Evolutionary conservation across 1,284 basidiomycete genomes (phyloP).

Genomic region (Earliella scabrosa): DNA sequence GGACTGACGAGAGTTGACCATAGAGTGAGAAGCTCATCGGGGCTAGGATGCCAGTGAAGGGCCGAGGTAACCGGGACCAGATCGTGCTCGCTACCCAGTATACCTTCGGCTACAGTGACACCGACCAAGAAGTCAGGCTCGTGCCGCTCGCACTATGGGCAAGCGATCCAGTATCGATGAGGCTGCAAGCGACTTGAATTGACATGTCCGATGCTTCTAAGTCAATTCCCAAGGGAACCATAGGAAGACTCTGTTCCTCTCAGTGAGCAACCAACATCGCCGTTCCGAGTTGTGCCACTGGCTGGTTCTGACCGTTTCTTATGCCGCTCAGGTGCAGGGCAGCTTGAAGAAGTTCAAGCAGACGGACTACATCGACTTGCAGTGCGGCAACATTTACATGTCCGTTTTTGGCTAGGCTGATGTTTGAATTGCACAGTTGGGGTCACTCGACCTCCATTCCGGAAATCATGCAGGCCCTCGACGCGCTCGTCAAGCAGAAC

Average conservation of each 20-base stretch:
- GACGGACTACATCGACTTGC: conserved; percentile 57
- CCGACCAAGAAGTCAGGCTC: conserved; percentile 6
- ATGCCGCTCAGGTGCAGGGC: conserved; percentile 34
- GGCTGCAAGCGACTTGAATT: neutral
- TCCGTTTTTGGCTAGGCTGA: conserved; percentile 33
- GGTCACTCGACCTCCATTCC: conserved; percentile 56
- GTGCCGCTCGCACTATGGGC: neutral
- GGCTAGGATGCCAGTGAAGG: conserved; percentile 49
- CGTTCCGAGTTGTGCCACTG: too few relatives aligned
- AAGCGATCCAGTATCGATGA: neutral
- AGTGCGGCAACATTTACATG: conserved; percentile 37
- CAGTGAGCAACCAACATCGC: conserved; percentile 4
- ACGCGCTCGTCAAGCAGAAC: conserved; percentile 39
- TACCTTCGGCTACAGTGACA: conserved; percentile 8
- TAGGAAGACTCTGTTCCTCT: conserved; percentile 14
- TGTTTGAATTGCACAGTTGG: conserved; percentile 43
- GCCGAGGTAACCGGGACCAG: conserved; percentile 44
- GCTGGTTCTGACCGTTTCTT: neutral
- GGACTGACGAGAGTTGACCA: neutral
- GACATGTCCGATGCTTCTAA: neutral
- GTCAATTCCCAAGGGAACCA: conserved; percentile 23
- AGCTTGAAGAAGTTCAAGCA: conserved; percentile 60
- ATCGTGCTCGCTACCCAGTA: conserved; percentile 48
- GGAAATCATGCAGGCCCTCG: conserved; percentile 54
- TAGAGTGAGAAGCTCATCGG: conserved; percentile 41